These are phyloP conservation scores for Wickerhamiella azyma DNA, from an alignment of 805 yeast genomes.

Conservation along the genomic window DNA sequence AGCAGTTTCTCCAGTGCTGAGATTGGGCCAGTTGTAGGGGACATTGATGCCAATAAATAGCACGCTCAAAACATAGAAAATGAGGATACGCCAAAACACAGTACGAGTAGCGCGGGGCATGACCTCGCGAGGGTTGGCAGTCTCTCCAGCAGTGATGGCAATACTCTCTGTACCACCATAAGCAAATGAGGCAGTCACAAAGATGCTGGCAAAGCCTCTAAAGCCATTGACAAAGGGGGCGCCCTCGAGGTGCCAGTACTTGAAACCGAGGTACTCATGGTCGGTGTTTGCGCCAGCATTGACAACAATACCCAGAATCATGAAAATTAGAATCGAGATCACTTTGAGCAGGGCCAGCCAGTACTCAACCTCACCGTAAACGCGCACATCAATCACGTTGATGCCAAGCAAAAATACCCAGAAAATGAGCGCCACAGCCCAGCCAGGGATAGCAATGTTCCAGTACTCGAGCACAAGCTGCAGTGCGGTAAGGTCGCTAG, in stretches of 20 bases:
- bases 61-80: constrained; percentile 41
- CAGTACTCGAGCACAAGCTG: constrained; percentile 36
- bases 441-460: constrained; percentile 34
- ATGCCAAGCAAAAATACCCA: constrained; percentile 36
- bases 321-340: constrained; percentile 47
- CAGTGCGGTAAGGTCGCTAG: constrained; percentile 36
- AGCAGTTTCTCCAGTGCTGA: constrained; percentile 31
- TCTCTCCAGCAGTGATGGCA: constrained; percentile 48
- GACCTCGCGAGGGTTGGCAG: constrained; percentile 43
- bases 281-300: constrained; percentile 43
- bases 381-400: constrained; percentile 39
- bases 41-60: constrained; percentile 47
- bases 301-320: constrained; percentile 42
- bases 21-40: constrained; percentile 39
- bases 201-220: constrained; percentile 36
- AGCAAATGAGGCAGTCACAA: constrained; percentile 45
- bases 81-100: constrained; percentile 39
- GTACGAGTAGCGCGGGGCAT: constrained; percentile 46
- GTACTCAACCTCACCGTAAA: constrained; percentile 49
- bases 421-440: constrained; percentile 39
- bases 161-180: constrained; percentile 45
- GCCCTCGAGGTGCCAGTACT: constrained; percentile 42
- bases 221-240: constrained; percentile 27
- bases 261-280: constrained; percentile 39
- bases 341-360: constrained; percentile 57